Percentiles rank a stretch among this genome's conserved stretches.
These are phyloP conservation scores for Ambrosia hybrid DNA, from an alignment of 140 eudicot species.

Conservation along the genomic window DNA sequence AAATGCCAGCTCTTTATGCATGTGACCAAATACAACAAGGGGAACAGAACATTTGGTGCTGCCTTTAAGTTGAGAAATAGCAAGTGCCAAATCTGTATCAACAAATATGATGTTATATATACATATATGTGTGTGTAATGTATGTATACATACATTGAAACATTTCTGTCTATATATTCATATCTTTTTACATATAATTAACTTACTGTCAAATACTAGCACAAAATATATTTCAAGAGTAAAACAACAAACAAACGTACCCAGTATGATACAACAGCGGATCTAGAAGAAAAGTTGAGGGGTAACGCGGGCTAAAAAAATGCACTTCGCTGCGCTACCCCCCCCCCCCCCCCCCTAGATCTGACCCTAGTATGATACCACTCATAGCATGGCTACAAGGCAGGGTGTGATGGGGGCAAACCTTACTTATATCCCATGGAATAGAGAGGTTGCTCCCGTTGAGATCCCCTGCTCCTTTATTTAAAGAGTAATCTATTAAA, in stretches of 20 bases:
- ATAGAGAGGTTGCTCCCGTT: too few relatives aligned
- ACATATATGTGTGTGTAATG: background rate
- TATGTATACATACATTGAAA: background rate
- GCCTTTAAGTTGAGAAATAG: conserved; percentile 63
- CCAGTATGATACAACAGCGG: too few relatives aligned
- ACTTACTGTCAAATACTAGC: background rate
- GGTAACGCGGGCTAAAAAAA: too few relatives aligned
- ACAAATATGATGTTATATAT: background rate
- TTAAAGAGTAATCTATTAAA: background rate
- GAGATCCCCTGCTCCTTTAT: background rate
- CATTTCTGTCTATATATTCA: background rate
- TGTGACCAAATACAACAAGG: conserved; percentile 89
- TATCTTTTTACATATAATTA: background rate
- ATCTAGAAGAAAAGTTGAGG: too few relatives aligned
- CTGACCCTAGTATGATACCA: too few relatives aligned
- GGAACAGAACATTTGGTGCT: conserved; percentile 48
- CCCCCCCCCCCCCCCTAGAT: too few relatives aligned
- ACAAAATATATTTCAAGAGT: background rate
- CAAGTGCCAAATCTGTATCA: conserved; percentile 68
- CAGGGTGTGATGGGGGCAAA: too few relatives aligned
- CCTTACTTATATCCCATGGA: too few relatives aligned
- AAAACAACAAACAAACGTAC: too few relatives aligned
- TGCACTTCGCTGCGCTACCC: too few relatives aligned
- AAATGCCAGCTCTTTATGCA: conserved; percentile 77
- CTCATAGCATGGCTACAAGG: too few relatives aligned